phyloP scores from a whole-genome alignment of 148 eudicot species.

The Vaccinium corymbosum region DNA sequence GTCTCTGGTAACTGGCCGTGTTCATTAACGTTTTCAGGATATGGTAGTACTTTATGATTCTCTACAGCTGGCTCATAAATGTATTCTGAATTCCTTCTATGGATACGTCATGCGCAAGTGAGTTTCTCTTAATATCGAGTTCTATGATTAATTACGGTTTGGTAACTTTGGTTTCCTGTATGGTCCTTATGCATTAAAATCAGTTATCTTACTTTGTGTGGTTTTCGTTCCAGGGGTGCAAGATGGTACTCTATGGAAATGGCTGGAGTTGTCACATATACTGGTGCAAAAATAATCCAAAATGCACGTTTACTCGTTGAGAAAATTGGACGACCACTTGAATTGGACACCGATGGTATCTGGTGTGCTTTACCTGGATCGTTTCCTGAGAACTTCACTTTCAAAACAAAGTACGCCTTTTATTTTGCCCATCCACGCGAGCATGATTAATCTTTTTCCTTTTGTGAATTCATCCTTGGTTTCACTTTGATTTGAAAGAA shows the following conservation, averaged over 20 bases:
- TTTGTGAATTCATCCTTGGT: not conserved
- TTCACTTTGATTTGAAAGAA: conserved; percentile 2
- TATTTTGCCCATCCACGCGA: not conserved
- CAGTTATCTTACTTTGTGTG: conserved; percentile 1
- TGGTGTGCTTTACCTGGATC: conserved; percentile 98
- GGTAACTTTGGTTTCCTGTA: conserved; percentile 4
- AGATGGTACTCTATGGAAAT: conserved; percentile 99
- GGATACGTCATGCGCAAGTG: conserved; percentile 99
- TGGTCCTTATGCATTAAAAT: not conserved
- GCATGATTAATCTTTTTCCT: not conserved
- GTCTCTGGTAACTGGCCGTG: conserved; percentile 4
- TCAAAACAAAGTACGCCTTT: conserved; percentile 66
- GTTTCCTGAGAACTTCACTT: conserved; percentile 94
- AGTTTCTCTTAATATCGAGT: conserved; percentile 19
- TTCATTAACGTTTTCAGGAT: conserved; percentile 52
- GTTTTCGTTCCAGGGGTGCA: conserved; percentile 66
- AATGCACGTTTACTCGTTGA: conserved; percentile 93
- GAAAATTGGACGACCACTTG: conserved; percentile 95
- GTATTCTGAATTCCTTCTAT: conserved; percentile 95
- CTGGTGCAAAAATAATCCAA: conserved; percentile 98
- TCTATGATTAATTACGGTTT: conserved; percentile 9
- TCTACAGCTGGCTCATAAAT: conserved; percentile 98
- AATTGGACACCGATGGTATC: conserved; percentile 96
- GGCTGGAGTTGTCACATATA: conserved; percentile 99
- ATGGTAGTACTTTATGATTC: conserved; percentile 98